Evolutionary conservation across 768 basidiomycete genomes (phyloP), one percentile per base, ranked within the genome.

Genomic region (Holtermanniella nyarrowii): DNA sequence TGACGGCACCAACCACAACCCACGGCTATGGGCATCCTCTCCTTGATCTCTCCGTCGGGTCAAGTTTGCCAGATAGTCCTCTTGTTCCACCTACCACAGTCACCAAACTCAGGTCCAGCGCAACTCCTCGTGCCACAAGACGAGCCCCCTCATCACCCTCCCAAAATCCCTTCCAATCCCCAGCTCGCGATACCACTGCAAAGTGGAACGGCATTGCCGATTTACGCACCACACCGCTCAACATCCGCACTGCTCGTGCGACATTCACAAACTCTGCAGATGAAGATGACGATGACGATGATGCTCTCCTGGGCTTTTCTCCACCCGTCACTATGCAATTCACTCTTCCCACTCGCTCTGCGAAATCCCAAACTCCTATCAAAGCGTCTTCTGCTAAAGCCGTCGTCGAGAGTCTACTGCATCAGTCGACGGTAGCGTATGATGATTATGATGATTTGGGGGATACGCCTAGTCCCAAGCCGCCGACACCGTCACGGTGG

Each of bases 171-270:
- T 31, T 23, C 23, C 43, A 46, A 12, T 26, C 14, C 25, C 47
- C 11, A 14, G 22, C 4, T 20, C 26, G 31, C 31, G n/a, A n/a
- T n/a, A 44, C 23, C 45, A 52, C 31, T 23, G 24, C 50, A 5
- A 31, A 80, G 14, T 86, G 85, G 84, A 78, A 78, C 60, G 85
- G 85, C 10, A 70, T 88, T 26, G 82, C 87, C 26, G 80, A 91
- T 69, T 77, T 87, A 2, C 16, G 79, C 80, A 53, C 77, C 45
- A 59, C 64, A 37, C 51, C 68, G 47, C 52, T 70, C 44, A 61
- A 69, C 61, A 0, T 65, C 56, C 31, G 31, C 10, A 7, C 7
- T 16, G 31, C 10, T 7, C 31, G 31, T 48, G 61, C 81, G 4
- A 74, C 76, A 24, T 71, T 78, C 16, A 61, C 50, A 16, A 49